Evolutionary conservation across 495 filamentous ascomycete species (phyloP).

Genomic region (Trichoderma gamsii): DNA sequence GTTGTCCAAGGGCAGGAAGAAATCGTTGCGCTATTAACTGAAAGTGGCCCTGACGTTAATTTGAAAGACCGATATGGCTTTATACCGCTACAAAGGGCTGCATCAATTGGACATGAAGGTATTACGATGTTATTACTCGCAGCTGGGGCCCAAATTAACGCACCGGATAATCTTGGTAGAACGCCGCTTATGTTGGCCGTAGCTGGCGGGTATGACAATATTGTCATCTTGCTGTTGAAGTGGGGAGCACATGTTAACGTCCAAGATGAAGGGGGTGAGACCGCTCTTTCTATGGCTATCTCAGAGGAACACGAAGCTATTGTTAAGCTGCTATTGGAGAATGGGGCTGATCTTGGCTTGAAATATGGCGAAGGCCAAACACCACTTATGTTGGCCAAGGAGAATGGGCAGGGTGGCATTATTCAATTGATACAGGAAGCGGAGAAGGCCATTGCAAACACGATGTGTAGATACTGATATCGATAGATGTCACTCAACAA

Average conservation of each 20-base stretch:
- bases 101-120: neutral
- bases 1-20: too few species aligned
- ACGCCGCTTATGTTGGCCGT: slow-evolving; percentile 25
- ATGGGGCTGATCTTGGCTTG: neutral
- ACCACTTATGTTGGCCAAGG: too few species aligned
- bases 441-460: too few species aligned
- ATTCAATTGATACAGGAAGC: too few species aligned
- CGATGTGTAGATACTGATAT: too few species aligned
- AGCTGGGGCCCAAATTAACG: slow-evolving; percentile 19
- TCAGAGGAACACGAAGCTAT: neutral
- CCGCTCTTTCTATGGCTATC: too few species aligned
- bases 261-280: neutral
- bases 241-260: neutral
- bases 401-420: too few species aligned
- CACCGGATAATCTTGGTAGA: slow-evolving; percentile 19
- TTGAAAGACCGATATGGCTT: too few species aligned
- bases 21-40: too few species aligned
- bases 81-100: slow-evolving; percentile 16
- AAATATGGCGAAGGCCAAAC: too few species aligned
- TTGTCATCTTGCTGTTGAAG: neutral
- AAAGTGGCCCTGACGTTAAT: too few species aligned
- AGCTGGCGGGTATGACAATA: slow-evolving; percentile 16
- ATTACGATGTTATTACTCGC: slow-evolving; percentile 6
- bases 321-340: slow-evolving; percentile 18
- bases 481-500: too few species aligned